Percentiles rank a stretch among this genome's conserved stretches.
These are phyloP conservation scores for Pseudogymnoascus sp. DNA, from an alignment of 2,329 filamentous ascomycete genomes.

Conservation along the genomic window DNA sequence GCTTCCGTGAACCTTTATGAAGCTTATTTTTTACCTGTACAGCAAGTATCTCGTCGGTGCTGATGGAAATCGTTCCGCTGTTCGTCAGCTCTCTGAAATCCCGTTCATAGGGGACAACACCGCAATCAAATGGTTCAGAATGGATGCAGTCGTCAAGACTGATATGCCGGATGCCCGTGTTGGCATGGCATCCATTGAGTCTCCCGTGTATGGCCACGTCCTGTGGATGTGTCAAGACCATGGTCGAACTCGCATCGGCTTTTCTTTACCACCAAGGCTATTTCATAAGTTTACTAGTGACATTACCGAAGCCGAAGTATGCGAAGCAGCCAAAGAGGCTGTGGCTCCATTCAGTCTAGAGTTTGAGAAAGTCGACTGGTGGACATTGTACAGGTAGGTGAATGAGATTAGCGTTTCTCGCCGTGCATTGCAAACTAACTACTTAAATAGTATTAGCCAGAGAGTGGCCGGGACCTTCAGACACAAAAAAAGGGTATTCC, in stretches of 20 bases:
- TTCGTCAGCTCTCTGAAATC: slow-evolving; percentile 12
- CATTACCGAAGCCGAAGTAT: too few species aligned
- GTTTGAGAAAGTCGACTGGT: too few species aligned
- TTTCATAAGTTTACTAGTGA: slow-evolving; percentile 2
- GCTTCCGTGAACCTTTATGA: background rate
- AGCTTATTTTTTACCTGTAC: background rate
- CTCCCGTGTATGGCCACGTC: slow-evolving; percentile 10
- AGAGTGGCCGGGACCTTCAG: too few species aligned
- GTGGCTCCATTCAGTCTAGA: too few species aligned
- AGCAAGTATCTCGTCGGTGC: slow-evolving; percentile 18
- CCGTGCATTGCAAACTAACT: too few species aligned
- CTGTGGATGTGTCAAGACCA: slow-evolving; percentile 12
- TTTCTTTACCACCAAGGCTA: slow-evolving; percentile 12
- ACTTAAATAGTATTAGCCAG: too few species aligned
- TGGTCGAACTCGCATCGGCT: slow-evolving; percentile 12
- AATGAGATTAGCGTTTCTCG: too few species aligned
- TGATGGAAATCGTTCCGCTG: slow-evolving; percentile 14
- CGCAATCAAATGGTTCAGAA: slow-evolving; percentile 12
- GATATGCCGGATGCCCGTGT: slow-evolving; percentile 13
- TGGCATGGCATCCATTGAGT: slow-evolving; percentile 9
- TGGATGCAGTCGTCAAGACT: slow-evolving; percentile 14
- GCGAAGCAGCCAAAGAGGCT: too few species aligned
- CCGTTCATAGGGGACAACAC: slow-evolving; percentile 11
- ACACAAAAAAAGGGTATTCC: too few species aligned
- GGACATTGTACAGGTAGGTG: too few species aligned